A percentile compares a stretch with the other conserved stretches of the same genome.
Conservation (phyloP, 2,329 filamentous ascomycete species). For the Colletotrichum gigasporum region DNA sequence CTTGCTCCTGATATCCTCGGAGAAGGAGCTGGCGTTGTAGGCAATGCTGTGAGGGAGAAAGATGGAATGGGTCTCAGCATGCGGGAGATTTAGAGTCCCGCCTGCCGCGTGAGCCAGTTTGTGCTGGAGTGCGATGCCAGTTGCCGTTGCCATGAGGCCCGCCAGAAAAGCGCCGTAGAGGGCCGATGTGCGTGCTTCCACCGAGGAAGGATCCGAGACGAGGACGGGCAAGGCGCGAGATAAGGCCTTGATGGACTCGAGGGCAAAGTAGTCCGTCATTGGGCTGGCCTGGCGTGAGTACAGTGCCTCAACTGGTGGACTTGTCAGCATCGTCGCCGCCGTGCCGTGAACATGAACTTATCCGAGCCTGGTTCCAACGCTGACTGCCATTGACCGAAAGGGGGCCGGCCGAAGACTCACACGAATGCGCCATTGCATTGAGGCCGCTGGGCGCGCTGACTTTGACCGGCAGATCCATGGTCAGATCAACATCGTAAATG, state of each 20-base stretch:
- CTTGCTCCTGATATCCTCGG: neutral
- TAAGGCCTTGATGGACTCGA: conserved; percentile 30
- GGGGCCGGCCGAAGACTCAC: neutral
- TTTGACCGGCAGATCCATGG: conserved; percentile 27
- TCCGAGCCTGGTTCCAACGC: too few species aligned
- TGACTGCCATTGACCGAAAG: too few species aligned
- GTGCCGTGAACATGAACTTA: too few species aligned
- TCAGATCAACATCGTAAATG: conserved; percentile 30
- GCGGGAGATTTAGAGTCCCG: conserved; percentile 25
- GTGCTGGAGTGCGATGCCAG: conserved; percentile 28
- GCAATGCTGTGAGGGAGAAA: conserved; percentile 28
- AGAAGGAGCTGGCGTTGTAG: conserved; percentile 13
- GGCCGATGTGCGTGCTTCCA: conserved; percentile 50
- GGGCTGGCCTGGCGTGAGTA: conserved; percentile 28
- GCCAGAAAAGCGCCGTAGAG: conserved; percentile 31
- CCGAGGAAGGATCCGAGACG: conserved; percentile 52
- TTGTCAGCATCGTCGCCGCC: neutral
- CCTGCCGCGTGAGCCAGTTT: conserved; percentile 29
- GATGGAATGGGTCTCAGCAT: conserved; percentile 30
- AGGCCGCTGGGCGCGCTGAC: conserved; percentile 28
- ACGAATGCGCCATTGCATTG: conserved; percentile 31
- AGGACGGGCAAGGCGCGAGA: conserved; percentile 59
- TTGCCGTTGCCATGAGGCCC: conserved; percentile 17
- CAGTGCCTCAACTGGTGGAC: conserved; percentile 25
- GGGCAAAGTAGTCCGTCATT: conserved; percentile 19